A percentile compares a stretch with the other conserved stretches of the same genome.
Evolutionary conservation across 306 rosid species (phyloP).

Genomic region (Luffa aegyptiaca): DNA sequence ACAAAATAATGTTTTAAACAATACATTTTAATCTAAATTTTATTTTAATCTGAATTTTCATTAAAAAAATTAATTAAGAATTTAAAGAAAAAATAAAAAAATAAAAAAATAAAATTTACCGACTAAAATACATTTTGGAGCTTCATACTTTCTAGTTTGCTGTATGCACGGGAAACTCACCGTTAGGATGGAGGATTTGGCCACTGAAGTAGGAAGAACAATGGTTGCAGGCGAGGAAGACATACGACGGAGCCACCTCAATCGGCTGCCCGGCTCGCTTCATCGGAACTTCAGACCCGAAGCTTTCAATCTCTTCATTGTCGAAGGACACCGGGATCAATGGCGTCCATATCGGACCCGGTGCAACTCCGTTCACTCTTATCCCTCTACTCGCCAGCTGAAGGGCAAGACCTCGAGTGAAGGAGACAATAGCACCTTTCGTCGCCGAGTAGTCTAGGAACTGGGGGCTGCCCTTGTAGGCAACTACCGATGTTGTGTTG

Average conservation of each 20-base stretch:
- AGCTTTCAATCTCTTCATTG: constrained; percentile 21
- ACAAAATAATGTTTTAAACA: no score
- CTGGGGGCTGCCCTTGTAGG: constrained; percentile 38
- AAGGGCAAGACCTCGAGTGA: constrained; percentile 52
- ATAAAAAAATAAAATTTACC: no score
- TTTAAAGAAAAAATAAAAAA: no score
- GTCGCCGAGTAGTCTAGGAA: constrained; percentile 57
- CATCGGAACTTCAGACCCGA: constrained; percentile 55
- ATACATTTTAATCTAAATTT: no score
- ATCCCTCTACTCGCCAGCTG: constrained; percentile 45
- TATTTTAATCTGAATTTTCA: no score
- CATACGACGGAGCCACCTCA: constrained; percentile 59
- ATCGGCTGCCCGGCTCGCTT: constrained; percentile 71
- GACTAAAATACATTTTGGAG: no score
- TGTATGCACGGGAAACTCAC: constrained; percentile 15
- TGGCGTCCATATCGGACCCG: constrained; percentile 85
- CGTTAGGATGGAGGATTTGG: constrained; percentile 82
- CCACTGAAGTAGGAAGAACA: constrained; percentile 66
- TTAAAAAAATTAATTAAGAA: no score
- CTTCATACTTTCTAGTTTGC: not conserved
- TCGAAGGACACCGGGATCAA: constrained; percentile 34
- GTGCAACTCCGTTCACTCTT: constrained; percentile 77
- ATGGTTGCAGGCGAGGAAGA: constrained; percentile 65
- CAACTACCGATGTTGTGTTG: constrained; percentile 63
- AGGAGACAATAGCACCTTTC: constrained; percentile 67